Evolutionary conservation across 371 early-diverging fungal genomes (phyloP).

Genomic region (Smittium culicis): DNA sequence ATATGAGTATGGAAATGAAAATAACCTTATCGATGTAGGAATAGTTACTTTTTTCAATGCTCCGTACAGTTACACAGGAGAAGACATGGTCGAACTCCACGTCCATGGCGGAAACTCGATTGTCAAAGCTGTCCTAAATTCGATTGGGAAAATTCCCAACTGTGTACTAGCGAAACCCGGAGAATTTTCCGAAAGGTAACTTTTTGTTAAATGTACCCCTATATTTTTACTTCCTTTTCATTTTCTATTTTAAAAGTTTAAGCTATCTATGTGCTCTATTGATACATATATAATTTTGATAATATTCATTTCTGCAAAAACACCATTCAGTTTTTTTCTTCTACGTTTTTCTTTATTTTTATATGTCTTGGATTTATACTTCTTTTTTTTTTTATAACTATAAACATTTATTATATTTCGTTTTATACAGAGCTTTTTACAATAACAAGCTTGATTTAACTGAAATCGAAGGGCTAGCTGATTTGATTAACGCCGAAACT

Average conservation of each 20-base stretch:
- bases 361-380: neutral
- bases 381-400: too few relatives aligned
- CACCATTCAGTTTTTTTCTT: too few relatives aligned
- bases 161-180: constrained; percentile 62
- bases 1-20: constrained; percentile 36
- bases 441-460: constrained; percentile 67
- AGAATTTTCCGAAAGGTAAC: constrained; percentile 49
- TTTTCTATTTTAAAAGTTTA: too few relatives aligned
- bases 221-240: too few relatives aligned
- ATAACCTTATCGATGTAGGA: constrained; percentile 41
- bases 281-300: too few relatives aligned
- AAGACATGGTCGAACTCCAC: constrained; percentile 65
- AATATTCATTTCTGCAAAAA: too few relatives aligned
- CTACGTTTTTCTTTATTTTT: too few relatives aligned
- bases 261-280: too few relatives aligned
- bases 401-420: too few relatives aligned
- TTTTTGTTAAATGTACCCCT: too few relatives aligned
- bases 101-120: constrained; percentile 68
- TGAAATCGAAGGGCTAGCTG: constrained; percentile 61
- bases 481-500: constrained; percentile 69
- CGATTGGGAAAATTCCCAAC: constrained; percentile 29
- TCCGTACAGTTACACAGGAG: constrained; percentile 65
- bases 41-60: constrained; percentile 53
- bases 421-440: constrained; percentile 55
- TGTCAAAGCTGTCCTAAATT: constrained; percentile 40